Evolutionary conservation across 805 yeast species (phyloP).

Genomic region (Saccharomycopsis sp.): DNA sequence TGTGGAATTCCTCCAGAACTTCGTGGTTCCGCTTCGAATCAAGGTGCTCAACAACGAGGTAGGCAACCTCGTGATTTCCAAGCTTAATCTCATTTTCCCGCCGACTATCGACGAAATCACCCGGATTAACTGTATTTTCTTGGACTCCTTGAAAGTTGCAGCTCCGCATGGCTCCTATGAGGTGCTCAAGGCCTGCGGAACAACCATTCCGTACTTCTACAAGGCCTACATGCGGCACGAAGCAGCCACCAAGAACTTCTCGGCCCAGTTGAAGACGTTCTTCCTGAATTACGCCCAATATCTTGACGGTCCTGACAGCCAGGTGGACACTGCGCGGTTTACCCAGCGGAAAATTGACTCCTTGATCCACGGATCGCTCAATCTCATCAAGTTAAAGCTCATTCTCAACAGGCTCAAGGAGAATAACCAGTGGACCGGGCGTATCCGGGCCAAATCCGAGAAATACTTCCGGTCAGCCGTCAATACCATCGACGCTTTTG

Average conservation of each 20-base stretch:
- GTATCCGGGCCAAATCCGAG: conserved; percentile 25
- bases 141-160: conserved; percentile 68
- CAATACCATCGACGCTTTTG: conserved; percentile 77
- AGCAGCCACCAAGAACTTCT: conserved; percentile 74
- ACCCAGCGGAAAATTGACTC: conserved; percentile 50
- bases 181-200: conserved; percentile 71
- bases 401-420: conserved; percentile 56
- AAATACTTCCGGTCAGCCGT: conserved; percentile 47
- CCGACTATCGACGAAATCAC: conserved; percentile 95
- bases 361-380: conserved; percentile 62
- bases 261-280: conserved; percentile 38
- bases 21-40: conserved; percentile 71
- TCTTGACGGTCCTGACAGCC: conserved; percentile 23
- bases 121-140: conserved; percentile 77
- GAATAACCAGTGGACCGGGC: conserved; percentile 39
- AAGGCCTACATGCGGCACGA: conserved; percentile 92
- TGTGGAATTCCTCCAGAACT: conserved; percentile 70
- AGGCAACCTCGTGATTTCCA: conserved; percentile 49
- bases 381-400: conserved; percentile 63
- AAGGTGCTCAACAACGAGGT: conserved; percentile 51
- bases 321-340: conserved; percentile 26
- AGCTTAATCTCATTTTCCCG: conserved; percentile 76
- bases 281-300: conserved; percentile 31
- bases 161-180: conserved; percentile 66
- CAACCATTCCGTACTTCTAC: conserved; percentile 82